Conservation (phyloP, 352 stramenopile genomes). For the Phytopythium oedochilum region DNA sequence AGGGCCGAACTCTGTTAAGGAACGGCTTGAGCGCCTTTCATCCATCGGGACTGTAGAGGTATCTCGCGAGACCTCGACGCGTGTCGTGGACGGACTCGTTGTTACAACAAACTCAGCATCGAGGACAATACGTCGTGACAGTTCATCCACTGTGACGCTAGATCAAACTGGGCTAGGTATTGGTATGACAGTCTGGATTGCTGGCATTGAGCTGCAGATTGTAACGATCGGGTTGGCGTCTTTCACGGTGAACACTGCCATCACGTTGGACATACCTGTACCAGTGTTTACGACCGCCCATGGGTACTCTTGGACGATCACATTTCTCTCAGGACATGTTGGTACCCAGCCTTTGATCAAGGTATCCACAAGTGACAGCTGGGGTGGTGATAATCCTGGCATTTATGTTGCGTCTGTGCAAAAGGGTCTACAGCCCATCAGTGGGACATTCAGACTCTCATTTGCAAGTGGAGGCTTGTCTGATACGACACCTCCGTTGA, state of each 20-base stretch:
- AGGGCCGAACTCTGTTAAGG: constrained; percentile 63
- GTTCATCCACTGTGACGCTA: constrained; percentile 20
- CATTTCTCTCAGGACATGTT: constrained; percentile 71
- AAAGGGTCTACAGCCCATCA: constrained; percentile 89
- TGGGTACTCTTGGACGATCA: constrained; percentile 75
- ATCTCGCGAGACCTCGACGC: constrained; percentile 29
- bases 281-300: constrained; percentile 66
- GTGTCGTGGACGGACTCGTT: constrained; percentile 32
- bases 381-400: constrained; percentile 91
- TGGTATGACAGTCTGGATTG: constrained; percentile 50
- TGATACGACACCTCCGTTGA: constrained; percentile 83
- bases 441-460: constrained; percentile 86
- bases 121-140: constrained; percentile 22
- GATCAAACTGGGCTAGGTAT: constrained; percentile 12
- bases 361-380: constrained; percentile 85
- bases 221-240: constrained; percentile 1
- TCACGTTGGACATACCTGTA: constrained; percentile 24
- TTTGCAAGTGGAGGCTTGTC: constrained; percentile 63
- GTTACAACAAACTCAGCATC: constrained; percentile 20
- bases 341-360: constrained; percentile 86
- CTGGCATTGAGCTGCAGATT: constrained; percentile 36
- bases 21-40: constrained; percentile 56
- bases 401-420: constrained; percentile 78
- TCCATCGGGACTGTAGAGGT: constrained; percentile 65
- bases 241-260: constrained; percentile 13